Evolutionary conservation across 345 rosid genomes (phyloP), one percentile per base, ranked within the genome.

Genomic region (Linum usitatissimum): DNA sequence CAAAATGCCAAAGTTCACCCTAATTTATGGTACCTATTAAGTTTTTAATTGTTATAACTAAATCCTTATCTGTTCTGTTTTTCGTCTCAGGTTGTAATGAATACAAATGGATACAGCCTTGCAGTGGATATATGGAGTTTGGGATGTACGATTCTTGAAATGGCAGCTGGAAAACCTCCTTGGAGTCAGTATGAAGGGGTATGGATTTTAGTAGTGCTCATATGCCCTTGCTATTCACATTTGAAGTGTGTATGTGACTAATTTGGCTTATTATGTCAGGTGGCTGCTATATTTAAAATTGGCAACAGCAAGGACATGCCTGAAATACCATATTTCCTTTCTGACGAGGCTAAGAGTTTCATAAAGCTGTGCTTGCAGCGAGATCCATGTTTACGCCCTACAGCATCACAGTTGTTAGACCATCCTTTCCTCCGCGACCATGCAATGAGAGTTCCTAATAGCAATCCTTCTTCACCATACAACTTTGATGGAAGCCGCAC

Each of bases 171-270:
- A 60, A 93, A 84, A 70, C 99, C 96, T 18, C 97, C 99, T 7
- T 93, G 99, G 99, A 84, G 80, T 65, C 88, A 80, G 68, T 87
- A 77, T 71, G 99, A 93, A 86, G 97, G 99, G 99, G 99, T 92
- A 71, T 59, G 81, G 49, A 65, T 72, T 58, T 66, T 36, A 23
- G 59, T 55, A 18, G 28, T 65, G 57, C 36, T 18, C 53, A 18
- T 9, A 56, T 34, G 34, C 6, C 5, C 61, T 60, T 36, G 38
- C 6, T 60, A 14, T 7, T 40, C 45, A 60, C 51, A 68, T 71
- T 66, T 64, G 49, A 48, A 56, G 34, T 34, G 20, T 55, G 61
- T 64, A 14, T 18, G 23, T 13, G 45, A 59, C 9, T 36, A 60
- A 36, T 4, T 53, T 49, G 19, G 55, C 70, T 70, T 31, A 48